These are phyloP conservation scores for Poteriospumella lacustris DNA, from an alignment of 108 stramenopile species.

Conservation along the genomic window DNA sequence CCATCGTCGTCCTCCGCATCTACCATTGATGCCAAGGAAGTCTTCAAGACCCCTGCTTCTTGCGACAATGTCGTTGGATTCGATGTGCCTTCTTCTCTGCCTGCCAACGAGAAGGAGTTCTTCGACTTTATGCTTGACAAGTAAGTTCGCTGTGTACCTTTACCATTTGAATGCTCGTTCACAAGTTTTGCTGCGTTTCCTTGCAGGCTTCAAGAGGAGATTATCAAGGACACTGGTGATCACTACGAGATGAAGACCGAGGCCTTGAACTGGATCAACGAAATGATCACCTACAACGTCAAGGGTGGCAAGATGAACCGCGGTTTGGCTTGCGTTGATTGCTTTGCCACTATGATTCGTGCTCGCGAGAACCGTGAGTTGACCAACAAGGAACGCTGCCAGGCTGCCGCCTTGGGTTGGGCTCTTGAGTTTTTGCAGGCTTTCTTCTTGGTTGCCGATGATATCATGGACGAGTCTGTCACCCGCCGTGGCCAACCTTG, in stretches of 20 bases:
- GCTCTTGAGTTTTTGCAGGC: slow-evolving; percentile 90
- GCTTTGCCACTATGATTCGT: too few species aligned
- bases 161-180: background rate
- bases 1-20: too few species aligned
- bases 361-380: background rate
- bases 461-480: slow-evolving; percentile 93
- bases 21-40: too few species aligned
- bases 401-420: slow-evolving; percentile 77
- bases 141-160: background rate
- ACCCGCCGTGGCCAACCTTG: slow-evolving; percentile 95
- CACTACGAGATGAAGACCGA: slow-evolving; percentile 64
- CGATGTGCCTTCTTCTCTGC: background rate
- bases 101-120: slow-evolving; percentile 1
- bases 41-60: slow-evolving; percentile 15
- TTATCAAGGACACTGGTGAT: background rate
- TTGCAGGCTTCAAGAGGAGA: background rate
- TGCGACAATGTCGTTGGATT: background rate
- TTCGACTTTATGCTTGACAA: background rate
- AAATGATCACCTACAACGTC: slow-evolving; percentile 85
- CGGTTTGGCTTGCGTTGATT: slow-evolving; percentile 72
- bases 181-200: background rate
- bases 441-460: slow-evolving; percentile 95
- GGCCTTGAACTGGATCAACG: slow-evolving; percentile 48
- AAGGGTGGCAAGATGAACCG: slow-evolving; percentile 89
- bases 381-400: slow-evolving; percentile 34